Evolutionary conservation across 2,329 filamentous ascomycete species (phyloP).

Genomic region (Fusarium scirpi): DNA sequence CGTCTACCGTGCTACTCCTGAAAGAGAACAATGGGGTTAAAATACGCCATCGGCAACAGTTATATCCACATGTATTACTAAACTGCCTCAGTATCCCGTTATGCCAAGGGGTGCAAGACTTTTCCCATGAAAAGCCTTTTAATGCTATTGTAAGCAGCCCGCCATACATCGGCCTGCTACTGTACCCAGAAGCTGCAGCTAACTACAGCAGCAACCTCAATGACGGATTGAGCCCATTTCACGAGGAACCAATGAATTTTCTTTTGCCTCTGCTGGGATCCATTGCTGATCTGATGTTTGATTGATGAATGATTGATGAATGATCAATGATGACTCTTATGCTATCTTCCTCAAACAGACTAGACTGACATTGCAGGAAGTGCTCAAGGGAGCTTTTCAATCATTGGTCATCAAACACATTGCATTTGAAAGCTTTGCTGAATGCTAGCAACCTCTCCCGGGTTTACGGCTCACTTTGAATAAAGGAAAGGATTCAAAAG

Average conservation of each 20-base stretch:
- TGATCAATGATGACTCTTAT: slow-evolving; percentile 46
- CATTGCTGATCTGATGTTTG: neutral
- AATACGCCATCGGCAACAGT: slow-evolving; percentile 7
- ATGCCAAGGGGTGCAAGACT: slow-evolving; percentile 6
- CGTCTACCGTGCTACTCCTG: neutral
- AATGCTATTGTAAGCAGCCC: slow-evolving; percentile 44
- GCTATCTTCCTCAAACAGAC: slow-evolving; percentile 7
- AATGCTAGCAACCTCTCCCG: slow-evolving; percentile 26
- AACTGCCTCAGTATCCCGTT: slow-evolving; percentile 16
- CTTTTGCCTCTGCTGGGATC: slow-evolving; percentile 1
- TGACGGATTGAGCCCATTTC: neutral
- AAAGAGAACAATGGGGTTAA: neutral
- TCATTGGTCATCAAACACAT: slow-evolving; percentile 25
- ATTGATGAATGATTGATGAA: slow-evolving; percentile 26
- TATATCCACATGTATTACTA: slow-evolving; percentile 29
- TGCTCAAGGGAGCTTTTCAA: neutral
- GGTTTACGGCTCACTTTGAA: slow-evolving; percentile 42
- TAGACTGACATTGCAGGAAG: slow-evolving; percentile 8
- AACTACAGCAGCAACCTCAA: slow-evolving; percentile 6
- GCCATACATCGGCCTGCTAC: slow-evolving; percentile 3
- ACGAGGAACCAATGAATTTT: slow-evolving; percentile 16
- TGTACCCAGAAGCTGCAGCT: slow-evolving; percentile 17
- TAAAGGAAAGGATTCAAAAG: neutral
- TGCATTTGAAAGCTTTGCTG: neutral
- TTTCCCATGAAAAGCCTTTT: neutral